Evolutionary conservation across 1,284 basidiomycete species (phyloP), one percentile per base, ranked within the genome.

Genomic region (Cystobasidium slooffiae): DNA sequence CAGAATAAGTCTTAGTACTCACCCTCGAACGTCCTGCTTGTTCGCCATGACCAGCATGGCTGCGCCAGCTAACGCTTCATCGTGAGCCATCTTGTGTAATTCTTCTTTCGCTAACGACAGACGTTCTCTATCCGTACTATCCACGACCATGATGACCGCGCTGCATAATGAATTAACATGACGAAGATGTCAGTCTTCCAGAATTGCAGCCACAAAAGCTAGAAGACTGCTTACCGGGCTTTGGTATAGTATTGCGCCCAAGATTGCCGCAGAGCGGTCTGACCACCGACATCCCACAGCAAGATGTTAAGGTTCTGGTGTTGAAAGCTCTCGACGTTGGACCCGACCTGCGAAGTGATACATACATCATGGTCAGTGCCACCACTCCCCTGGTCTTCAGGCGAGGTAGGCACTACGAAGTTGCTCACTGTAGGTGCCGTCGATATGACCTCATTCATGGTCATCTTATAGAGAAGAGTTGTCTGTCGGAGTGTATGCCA

Each of bases 191-290:
- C 9, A 31, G 14, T 49, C 46, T 49, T 14, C 14, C n/a, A 41
- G 4, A 14, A 59, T 39, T 2, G 9, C 10, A n/a, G 37, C 37
- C 8, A n/a, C 3, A 1, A n/a, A 41, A 43, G 7, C 31, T n/a
- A 20, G 46, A 16, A 55, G 44, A 37, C 9, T 24, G 41, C 70
- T 8, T 43, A 73, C 69, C 62, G 94, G 78, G 93, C 95, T 81
- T 96, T 92, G 75, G 92, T 90, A 80, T 95, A 97, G 83, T 97
- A 97, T 78, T 89, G 88, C 68, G 90, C 88, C 94, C 94, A 97
- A 76, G 97, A 95, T 43, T 89, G 90, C 24, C 94, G 87, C 63
- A 97, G 94, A 24, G 94, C 93, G 0, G 90, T 85, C 81, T 97
- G 94, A 0, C 94, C 94, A 9, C 94, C 94, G 3, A 97, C 85